These are phyloP conservation scores for Solanum habrochaites DNA, from an alignment of 257 asterid genomes.

Conservation along the genomic window DNA sequence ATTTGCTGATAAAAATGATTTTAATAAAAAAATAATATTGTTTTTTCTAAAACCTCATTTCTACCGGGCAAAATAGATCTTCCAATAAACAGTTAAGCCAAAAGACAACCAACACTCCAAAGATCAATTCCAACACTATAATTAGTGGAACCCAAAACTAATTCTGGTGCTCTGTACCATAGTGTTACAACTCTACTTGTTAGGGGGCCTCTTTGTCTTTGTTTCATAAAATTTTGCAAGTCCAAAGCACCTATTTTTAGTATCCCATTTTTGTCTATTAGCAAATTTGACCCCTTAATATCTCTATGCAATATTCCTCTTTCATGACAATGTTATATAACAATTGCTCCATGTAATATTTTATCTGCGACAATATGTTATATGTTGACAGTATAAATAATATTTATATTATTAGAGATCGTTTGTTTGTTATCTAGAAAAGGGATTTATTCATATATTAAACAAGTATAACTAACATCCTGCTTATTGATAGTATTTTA, in stretches of 20 bases:
- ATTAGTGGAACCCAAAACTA: constrained; percentile 57
- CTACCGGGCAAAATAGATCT: constrained; percentile 75
- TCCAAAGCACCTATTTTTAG: constrained; percentile 80
- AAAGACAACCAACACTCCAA: constrained; percentile 60
- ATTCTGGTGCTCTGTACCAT: constrained; percentile 85
- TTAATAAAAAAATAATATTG: too few relatives aligned
- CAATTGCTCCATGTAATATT: constrained; percentile 70
- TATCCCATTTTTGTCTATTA: constrained; percentile 54
- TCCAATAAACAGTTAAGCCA: constrained; percentile 62
- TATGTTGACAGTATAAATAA: not conserved
- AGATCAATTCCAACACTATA: constrained; percentile 83
- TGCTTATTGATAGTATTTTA: not conserved
- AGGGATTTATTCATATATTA: not conserved
- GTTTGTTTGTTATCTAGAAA: not conserved
- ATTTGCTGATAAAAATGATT: too few relatives aligned
- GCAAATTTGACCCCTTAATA: constrained; percentile 58
- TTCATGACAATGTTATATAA: constrained; percentile 65
- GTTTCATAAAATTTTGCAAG: constrained; percentile 42
- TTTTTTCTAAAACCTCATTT: constrained; percentile 42
- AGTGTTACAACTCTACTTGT: constrained; percentile 74
- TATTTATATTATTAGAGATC: not conserved
- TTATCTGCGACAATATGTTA: constrained; percentile 25
- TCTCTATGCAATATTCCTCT: constrained; percentile 71
- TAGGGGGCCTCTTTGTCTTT: constrained; percentile 27
- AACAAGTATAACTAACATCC: too few relatives aligned